Percentiles rank a stretch among this genome's conserved stretches.
These are phyloP conservation scores for Oropetium thomaeum DNA, from an alignment of 176 grass and related monocot genomes.

Conservation along the genomic window DNA sequence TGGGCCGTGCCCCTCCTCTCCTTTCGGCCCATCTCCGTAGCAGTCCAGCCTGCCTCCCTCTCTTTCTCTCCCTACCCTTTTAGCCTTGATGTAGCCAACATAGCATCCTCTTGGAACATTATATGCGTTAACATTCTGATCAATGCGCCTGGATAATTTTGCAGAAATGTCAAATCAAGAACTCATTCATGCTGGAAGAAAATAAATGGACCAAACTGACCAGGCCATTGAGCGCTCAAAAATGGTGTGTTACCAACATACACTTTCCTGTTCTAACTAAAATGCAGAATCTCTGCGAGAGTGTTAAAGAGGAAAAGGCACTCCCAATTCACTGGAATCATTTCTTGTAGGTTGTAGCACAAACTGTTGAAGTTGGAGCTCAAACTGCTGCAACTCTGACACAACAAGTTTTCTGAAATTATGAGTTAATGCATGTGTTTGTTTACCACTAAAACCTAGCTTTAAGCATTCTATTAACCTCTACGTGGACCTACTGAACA, in stretches of 20 bases:
- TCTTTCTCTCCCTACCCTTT: too few species aligned
- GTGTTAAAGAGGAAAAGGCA: neutral
- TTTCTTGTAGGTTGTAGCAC: constrained; percentile 74
- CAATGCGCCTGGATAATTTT: constrained; percentile 19
- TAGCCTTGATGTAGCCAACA: too few species aligned
- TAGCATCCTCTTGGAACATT: neutral
- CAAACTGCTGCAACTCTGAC: constrained; percentile 87
- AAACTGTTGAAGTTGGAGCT: constrained; percentile 96
- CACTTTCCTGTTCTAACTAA: neutral
- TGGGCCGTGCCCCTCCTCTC: too few species aligned
- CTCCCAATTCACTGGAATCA: neutral
- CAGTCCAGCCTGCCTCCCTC: too few species aligned
- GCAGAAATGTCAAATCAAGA: constrained; percentile 96
- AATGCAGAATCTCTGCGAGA: neutral
- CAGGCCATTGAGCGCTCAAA: constrained; percentile 92
- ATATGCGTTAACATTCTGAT: constrained; percentile 10
- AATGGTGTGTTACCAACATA: constrained; percentile 41
- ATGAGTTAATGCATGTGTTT: neutral
- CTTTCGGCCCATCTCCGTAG: too few species aligned
- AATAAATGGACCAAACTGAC: constrained; percentile 96
- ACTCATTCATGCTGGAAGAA: constrained; percentile 72
- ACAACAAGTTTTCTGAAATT: constrained; percentile 51
- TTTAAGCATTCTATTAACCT: neutral
- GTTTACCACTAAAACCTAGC: neutral
- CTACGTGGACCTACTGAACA: neutral